Evolutionary conservation across 2,329 filamentous ascomycete genomes (phyloP).

Genomic region (Sporothrix schenckii): DNA sequence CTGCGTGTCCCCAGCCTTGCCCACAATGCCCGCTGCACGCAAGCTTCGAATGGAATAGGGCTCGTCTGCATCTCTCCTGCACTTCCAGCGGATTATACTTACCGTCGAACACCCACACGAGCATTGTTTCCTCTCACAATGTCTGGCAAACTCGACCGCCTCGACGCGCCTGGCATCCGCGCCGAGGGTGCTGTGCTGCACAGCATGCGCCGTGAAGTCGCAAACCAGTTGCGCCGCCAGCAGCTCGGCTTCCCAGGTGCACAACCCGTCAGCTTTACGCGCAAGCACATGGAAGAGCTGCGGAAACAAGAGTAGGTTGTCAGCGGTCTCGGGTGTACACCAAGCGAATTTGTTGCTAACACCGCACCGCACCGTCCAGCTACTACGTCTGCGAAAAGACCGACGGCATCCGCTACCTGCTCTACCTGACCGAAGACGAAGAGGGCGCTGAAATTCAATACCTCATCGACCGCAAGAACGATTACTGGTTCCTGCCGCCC

Average conservation of each 20-base stretch:
- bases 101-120: background rate
- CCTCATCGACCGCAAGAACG: constrained; percentile 96
- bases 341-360: background rate
- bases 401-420: constrained; percentile 91
- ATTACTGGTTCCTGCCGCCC: constrained; percentile 82
- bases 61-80: background rate
- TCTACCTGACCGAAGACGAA: constrained; percentile 77
- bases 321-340: background rate
- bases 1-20: background rate
- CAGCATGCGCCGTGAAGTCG: constrained; percentile 69
- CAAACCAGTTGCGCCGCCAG: constrained; percentile 70
- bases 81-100: background rate
- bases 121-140: constrained; percentile 8
- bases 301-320: constrained; percentile 68
- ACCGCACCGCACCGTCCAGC: constrained; percentile 45
- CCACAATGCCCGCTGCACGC: constrained; percentile 15
- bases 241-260: constrained; percentile 79
- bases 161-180: constrained; percentile 66
- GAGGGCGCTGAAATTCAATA: constrained; percentile 72
- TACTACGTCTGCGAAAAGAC: constrained; percentile 99
- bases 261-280: constrained; percentile 90
- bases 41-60: constrained; percentile 1
- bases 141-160: constrained; percentile 49
- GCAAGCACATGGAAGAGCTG: constrained; percentile 80
- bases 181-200: constrained; percentile 62